Base-by-base conservation (phyloP, 1,284 basidiomycete species). In the Veloboletus limbatus region DNA sequence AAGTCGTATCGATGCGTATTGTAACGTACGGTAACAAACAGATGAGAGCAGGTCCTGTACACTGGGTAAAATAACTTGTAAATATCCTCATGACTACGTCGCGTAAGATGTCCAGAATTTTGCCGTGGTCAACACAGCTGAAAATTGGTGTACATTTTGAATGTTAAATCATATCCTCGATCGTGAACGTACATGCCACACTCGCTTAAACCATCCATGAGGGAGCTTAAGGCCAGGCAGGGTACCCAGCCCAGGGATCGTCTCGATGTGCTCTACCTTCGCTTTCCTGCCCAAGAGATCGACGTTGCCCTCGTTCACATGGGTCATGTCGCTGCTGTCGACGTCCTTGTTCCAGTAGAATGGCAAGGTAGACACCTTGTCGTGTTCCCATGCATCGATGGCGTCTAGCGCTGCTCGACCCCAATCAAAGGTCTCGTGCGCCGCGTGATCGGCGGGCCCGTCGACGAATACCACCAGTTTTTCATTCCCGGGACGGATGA, bases 381-480 rank as follows among this genome's bases (percentile, higher is more conserved):
- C 68, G 22, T 58, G 54, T 43, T 73, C 62, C 88, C 89, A 93
- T 10, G 65, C 60, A 22, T 84, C 76, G 24, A 94, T 59, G 0
- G 85, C 85, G 9, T 77, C 69, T 4, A 93, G 37, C 0, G 83
- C 79, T 5, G 83, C 87, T 16, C 66, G 68, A 4, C 92, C 92
- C 92, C 92, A 94, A 61, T 92, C 82, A 58, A 76, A 84, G 6
- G 61, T 62, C 45, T 76, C 78, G 45, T 86, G 82, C 22, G 80
- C 77, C 1, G 67, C 66, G 21, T 59, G 69, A 35, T 78, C 74
- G 3, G 69, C 60, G 5, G 88, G 86, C 0, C 88, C 82, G 43
- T 94, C 84, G 16, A 94, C 75, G 49, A 93, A 84, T 13, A 76
- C 61, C 24, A 92, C 68, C 18, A 94, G 70, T 3, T 66, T 54